Percentiles rank a stretch among this genome's conserved stretches.
Evolutionary conservation across 371 early-diverging fungal genomes (phyloP).

Genomic region (Mortierella sp.): DNA sequence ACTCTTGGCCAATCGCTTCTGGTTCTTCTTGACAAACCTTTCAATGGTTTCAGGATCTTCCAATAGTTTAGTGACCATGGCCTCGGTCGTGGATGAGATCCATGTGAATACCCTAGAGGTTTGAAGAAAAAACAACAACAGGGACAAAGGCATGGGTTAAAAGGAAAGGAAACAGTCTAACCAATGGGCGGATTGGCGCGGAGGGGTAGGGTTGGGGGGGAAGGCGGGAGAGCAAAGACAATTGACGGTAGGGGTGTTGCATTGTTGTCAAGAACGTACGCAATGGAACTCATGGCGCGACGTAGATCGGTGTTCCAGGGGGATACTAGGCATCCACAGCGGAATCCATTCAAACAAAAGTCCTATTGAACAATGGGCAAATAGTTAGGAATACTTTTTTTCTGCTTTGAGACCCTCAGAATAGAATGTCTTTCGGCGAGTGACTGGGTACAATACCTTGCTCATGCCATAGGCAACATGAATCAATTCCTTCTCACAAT

Average conservation of each 20-base stretch:
- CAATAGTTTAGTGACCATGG: slow-evolving; percentile 65
- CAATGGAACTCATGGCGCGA: slow-evolving; percentile 53
- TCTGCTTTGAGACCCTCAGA: too few relatives aligned
- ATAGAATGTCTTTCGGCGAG: too few relatives aligned
- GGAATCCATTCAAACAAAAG: slow-evolving; percentile 78
- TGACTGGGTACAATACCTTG: too few relatives aligned
- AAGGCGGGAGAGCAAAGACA: too few relatives aligned
- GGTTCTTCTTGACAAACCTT: slow-evolving; percentile 65
- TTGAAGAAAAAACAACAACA: neutral
- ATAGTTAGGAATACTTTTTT: slow-evolving; percentile 58
- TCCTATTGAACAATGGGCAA: slow-evolving; percentile 51
- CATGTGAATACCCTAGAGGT: slow-evolving; percentile 61
- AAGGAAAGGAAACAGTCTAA: too few relatives aligned
- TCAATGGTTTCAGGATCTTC: slow-evolving; percentile 68
- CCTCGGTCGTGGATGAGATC: slow-evolving; percentile 64
- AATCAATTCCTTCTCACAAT: slow-evolving; percentile 70
- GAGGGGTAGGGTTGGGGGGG: too few relatives aligned
- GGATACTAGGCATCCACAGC: slow-evolving; percentile 71
- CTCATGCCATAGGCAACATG: slow-evolving; percentile 83
- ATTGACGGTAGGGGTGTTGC: too few relatives aligned
- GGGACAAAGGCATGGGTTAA: neutral
- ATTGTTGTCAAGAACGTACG: slow-evolving; percentile 35
- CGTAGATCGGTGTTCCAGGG: slow-evolving; percentile 67
- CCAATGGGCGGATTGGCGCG: too few relatives aligned
- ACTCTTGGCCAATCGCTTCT: slow-evolving; percentile 60